Base-by-base conservation (phyloP, 2,329 filamentous ascomycete genomes). In the Epichloe hybrida region DNA sequence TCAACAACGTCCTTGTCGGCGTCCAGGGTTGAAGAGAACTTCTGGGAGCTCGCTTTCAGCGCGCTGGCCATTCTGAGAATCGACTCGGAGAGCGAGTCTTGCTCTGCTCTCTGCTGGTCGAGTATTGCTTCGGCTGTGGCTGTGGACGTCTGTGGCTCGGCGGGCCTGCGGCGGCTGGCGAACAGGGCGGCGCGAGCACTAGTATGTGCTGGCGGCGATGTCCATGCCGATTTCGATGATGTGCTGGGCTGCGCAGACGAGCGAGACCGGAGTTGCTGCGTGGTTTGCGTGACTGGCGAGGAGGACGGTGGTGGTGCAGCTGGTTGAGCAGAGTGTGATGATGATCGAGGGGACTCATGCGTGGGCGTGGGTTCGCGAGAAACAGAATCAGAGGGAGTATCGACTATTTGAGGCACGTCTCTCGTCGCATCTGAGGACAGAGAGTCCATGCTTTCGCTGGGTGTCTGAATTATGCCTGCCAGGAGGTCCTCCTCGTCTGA, bases 11-110 rank as follows among this genome's bases (percentile, higher is more conserved):
- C 80, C 63, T 88, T 86, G 57, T 86, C 80, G 52, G 73, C 69
- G 54, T 89, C 86, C 13, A 96, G 74, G 1, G 83, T 80, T 5
- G 74, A 70, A 21, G 83, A 77, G 67, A 95, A 93, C 3, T 79
- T 74, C 50, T 84, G 70, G 4, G 88, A 86, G 38, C 83, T 86
- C 46, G 78, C 70, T 64, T 94, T 95, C 39, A 96, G 77, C 46
- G 85, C 79, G 21, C 77, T 72, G 1, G 91, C 90, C 69, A 96
- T 86, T 43, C 77, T 72, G 21, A 95, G 74, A n/a, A 97, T 82
- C 7, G 86, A 90, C 38, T 79, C 75, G 0, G 90, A 91, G 3
- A 97, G 76, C 36, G 77, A 72, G 65, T 95, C 88, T 66, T 96
- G 90, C 69, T 95, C 88, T 50, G 73, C 73, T 49, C 87, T 84